Evolutionary conservation across 192 early-diverging fungal genomes (phyloP).

Genomic region (Coemansia umbellata): DNA sequence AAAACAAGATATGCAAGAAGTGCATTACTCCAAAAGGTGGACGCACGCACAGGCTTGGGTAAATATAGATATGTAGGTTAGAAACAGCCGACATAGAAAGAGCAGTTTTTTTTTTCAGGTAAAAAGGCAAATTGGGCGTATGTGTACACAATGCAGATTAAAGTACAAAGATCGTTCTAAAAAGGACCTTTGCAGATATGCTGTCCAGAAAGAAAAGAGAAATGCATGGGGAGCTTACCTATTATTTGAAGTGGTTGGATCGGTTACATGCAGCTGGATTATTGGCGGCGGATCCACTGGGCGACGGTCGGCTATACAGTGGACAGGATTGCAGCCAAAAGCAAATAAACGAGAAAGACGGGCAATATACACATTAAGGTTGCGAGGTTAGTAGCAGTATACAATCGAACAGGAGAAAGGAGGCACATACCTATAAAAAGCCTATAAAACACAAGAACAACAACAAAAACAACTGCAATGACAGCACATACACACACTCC

Average conservation of each 20-base stretch:
- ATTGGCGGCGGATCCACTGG: slow-evolving; percentile 54
- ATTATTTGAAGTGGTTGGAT: slow-evolving; percentile 37
- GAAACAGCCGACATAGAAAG: too few species aligned
- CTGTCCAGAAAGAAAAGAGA: not conserved
- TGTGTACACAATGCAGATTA: not conserved
- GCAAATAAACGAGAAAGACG: not conserved
- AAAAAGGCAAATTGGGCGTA: not conserved
- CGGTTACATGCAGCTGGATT: slow-evolving; percentile 49
- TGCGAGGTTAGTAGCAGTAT: not conserved
- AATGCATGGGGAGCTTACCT: slow-evolving; percentile 25
- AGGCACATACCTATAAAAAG: too few species aligned
- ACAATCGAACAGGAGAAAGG: too few species aligned
- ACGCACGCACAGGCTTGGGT: too few species aligned
- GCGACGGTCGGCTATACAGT: slow-evolving; percentile 46
- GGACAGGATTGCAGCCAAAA: not conserved
- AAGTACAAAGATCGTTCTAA: not conserved
- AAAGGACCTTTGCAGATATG: slow-evolving; percentile 3
- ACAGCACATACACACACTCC: too few species aligned
- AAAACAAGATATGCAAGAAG: too few species aligned
- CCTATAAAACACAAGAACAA: too few species aligned
- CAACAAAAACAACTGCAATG: too few species aligned
- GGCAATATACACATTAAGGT: not conserved
- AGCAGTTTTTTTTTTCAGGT: not conserved
- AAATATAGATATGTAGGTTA: too few species aligned
- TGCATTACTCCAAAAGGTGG: too few species aligned